Percentiles rank a stretch among this genome's conserved stretches.
phyloP scores from a whole-genome alignment of 1,284 basidiomycete genomes.

The Trichosporon inkin region DNA sequence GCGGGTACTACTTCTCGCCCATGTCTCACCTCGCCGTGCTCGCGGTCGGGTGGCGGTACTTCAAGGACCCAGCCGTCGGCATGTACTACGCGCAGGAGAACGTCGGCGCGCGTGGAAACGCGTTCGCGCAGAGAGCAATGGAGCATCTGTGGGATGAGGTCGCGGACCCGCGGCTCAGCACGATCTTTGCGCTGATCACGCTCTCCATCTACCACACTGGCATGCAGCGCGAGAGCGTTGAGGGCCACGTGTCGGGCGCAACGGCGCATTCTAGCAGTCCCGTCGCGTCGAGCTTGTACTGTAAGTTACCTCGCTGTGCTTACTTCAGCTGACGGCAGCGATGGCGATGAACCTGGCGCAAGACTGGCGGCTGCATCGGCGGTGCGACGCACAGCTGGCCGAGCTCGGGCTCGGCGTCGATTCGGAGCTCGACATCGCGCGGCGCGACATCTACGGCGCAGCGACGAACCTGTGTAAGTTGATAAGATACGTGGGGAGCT shows the following conservation, averaged over 20 bases:
- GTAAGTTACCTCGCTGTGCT: neutral
- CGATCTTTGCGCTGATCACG: constrained; percentile 19
- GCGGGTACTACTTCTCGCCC: constrained; percentile 25
- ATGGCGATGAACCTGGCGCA: constrained; percentile 7
- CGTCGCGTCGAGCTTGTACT: constrained; percentile 6
- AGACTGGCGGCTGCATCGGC: constrained; percentile 21
- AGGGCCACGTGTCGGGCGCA: neutral
- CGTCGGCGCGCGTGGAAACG: constrained; percentile 15
- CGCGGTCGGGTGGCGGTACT: constrained; percentile 26
- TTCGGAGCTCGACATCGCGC: constrained; percentile 23
- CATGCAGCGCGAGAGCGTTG: constrained; percentile 21
- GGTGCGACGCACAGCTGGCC: constrained; percentile 23
- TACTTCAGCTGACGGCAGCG: neutral
- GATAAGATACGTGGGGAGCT: neutral
- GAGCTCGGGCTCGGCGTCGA: constrained; percentile 21
- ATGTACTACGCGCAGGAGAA: constrained; percentile 20
- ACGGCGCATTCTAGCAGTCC: constrained; percentile 8
- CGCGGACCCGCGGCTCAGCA: constrained; percentile 19
- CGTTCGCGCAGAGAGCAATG: constrained; percentile 19
- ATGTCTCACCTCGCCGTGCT: constrained; percentile 23
- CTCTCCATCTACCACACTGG: constrained; percentile 24
- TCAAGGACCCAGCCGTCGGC: constrained; percentile 13
- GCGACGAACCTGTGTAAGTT: constrained; percentile 22
- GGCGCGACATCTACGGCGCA: constrained; percentile 24
- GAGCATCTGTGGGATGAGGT: constrained; percentile 22